Conservation (phyloP, 1,284 basidiomycete genomes). For the Cutaneotrichosporon sp. region DNA sequence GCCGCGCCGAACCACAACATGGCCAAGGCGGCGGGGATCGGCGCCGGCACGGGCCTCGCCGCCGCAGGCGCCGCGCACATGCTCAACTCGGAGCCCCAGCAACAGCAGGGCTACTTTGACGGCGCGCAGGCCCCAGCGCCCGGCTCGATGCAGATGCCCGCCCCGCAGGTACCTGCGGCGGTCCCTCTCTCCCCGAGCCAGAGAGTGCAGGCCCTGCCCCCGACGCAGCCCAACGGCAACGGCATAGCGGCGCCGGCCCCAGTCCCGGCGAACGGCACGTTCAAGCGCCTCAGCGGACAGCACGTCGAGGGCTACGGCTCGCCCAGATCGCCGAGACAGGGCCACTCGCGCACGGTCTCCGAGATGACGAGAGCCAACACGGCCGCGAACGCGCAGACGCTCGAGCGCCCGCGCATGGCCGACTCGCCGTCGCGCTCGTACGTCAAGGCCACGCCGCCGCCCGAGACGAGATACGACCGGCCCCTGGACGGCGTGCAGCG, state of each 20-base stretch:
- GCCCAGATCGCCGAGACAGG: no score
- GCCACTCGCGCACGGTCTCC: not conserved
- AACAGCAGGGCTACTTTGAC: not conserved
- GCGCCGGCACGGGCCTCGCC: not conserved
- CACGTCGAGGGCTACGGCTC: slow-evolving; percentile 6
- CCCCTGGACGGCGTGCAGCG: slow-evolving; percentile 9
- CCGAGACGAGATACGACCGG: slow-evolving; percentile 18
- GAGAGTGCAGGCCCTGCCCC: not conserved
- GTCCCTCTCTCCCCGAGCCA: not conserved
- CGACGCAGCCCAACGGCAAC: not conserved
- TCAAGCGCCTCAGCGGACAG: slow-evolving; percentile 2
- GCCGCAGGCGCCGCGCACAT: not conserved
- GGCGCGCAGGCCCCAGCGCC: not conserved
- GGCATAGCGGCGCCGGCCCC: not conserved
- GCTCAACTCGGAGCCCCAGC: not conserved
- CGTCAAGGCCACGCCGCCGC: slow-evolving; percentile 29
- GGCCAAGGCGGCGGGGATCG: not conserved
- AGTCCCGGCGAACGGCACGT: not conserved
- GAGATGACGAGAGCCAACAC: slow-evolving; percentile 4
- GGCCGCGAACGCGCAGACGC: not conserved
- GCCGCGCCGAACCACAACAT: not conserved
- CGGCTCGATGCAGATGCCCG: no score
- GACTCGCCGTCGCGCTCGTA: slow-evolving; percentile 47
- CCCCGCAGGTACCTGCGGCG: not conserved
- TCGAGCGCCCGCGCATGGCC: slow-evolving; percentile 12